These are phyloP conservation scores for Fusarium nodosum DNA, from an alignment of 2,329 filamentous ascomycete genomes.

Conservation along the genomic window DNA sequence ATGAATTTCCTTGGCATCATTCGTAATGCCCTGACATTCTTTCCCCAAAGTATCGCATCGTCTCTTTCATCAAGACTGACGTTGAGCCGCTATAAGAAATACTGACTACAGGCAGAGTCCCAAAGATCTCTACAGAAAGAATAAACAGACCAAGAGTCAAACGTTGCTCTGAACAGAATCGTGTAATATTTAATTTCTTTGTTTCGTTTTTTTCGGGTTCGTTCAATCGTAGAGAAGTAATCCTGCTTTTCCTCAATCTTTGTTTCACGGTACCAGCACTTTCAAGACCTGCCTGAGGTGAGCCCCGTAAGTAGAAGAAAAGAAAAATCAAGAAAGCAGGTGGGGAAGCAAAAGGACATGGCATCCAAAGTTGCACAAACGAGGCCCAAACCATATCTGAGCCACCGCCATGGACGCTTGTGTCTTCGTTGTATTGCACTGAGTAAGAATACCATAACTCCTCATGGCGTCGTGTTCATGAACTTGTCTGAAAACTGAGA, in stretches of 20 bases:
- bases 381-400: conserved; percentile 29
- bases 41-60: conserved; percentile 24
- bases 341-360: conserved; percentile 40
- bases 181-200: conserved; percentile 39
- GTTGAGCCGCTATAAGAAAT: conserved; percentile 7
- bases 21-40: conserved; percentile 24
- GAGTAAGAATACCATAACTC: conserved; percentile 45
- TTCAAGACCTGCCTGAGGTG: conserved; percentile 49
- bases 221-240: conserved; percentile 48
- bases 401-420: conserved; percentile 32
- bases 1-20: conserved; percentile 24
- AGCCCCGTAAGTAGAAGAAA: conserved; percentile 38
- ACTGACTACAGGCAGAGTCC: conserved; percentile 13
- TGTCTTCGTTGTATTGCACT: conserved; percentile 34
- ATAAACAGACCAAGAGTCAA: conserved; percentile 34
- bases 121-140: conserved; percentile 35
- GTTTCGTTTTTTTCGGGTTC: conserved; percentile 38
- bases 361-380: conserved; percentile 44
- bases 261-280: conserved; percentile 42
- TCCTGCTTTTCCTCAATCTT: conserved; percentile 37
- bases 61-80: conserved; percentile 21
- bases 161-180: conserved; percentile 36
- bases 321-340: conserved; percentile 31
- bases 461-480: conserved; percentile 41
- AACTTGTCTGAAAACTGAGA: conserved; percentile 42